Base-by-base conservation (phyloP, 2,329 filamentous ascomycete species). In the Fusarium armeniacum region DNA sequence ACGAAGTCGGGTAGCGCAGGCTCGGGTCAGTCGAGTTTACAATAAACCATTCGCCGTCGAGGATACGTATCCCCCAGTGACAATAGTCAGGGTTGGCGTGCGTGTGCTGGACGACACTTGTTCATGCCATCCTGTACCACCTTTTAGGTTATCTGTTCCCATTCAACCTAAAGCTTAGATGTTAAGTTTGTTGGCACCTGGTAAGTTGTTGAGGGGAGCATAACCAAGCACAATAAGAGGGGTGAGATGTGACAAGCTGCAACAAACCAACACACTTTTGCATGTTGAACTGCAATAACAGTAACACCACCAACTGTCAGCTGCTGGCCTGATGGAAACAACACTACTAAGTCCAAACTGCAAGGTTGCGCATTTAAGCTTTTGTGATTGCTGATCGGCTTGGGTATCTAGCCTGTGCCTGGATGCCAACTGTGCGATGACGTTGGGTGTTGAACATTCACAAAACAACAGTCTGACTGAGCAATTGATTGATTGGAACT, bases 291-390 rank as follows among this genome's bases (percentile, higher is more conserved):
- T 45, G 33, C n/a, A 15, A 41, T 61, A 49, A 32, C n/a, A 15
- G 46, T 61, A 49, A 54, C 43, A 41, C 38, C 32, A 49, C 47
- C 61, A 61, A 61, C 41, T 62, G 35, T 40, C 50, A 47, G 56
- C 44, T 51, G 62, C 43, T 30, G 50, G 22, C 12, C 20, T 46
- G 35, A 55, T 65, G 52, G 38, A 35, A 46, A 32, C 30, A 52
- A 52, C 35, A 59, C 60, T 53, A 65, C 41, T 20, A 65, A 47
- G 20, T 11, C 20, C 54, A 61, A 65, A 65, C 61, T 50, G 36
- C 53, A 65, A 61, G 33, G 26, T 47, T 38, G 46, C 20, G 18
- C 18, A 40, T 30, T 24, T 38, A n/a, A 60, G 47, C 47, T 51
- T 60, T 32, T 16, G 13, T 8, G 22, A 40, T 40, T 35, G 52